phyloP scores from a whole-genome alignment of 306 rosid genomes.

The Boehmeria nivea region DNA sequence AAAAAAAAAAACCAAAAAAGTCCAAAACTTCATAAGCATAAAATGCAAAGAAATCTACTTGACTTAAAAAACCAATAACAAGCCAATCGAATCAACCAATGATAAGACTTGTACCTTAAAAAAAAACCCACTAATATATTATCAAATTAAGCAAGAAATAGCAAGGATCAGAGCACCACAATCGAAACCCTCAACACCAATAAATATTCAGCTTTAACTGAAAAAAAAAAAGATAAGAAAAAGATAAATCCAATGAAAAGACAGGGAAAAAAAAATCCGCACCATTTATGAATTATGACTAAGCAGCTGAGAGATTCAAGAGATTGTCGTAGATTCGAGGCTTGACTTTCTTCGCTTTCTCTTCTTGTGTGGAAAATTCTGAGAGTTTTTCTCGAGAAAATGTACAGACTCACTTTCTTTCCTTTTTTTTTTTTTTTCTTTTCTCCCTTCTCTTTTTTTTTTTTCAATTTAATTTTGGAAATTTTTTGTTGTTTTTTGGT shows the following conservation, averaged over 20 bases:
- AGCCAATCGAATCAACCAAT: constrained; percentile 23
- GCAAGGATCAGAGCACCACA: neutral
- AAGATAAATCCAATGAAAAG: neutral
- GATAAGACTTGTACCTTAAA: neutral
- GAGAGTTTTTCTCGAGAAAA: constrained; percentile 24
- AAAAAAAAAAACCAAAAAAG: too few species aligned
- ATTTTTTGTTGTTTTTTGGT: too few species aligned
- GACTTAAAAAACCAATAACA: constrained; percentile 8
- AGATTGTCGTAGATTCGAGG: constrained; percentile 19
- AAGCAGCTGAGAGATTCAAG: constrained; percentile 4
- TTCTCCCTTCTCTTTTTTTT: too few species aligned
- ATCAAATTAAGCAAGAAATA: constrained; percentile 9
- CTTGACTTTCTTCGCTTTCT: constrained; percentile 25
- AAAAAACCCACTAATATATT: constrained; percentile 15
- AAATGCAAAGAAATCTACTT: constrained; percentile 19
- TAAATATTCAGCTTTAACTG: constrained; percentile 1
- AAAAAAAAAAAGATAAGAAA: neutral
- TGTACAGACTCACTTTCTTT: neutral
- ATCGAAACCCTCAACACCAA: constrained; percentile 14
- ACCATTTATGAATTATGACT: constrained; percentile 29
- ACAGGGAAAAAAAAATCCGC: constrained; percentile 7
- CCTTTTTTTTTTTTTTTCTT: neutral
- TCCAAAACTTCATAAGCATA: too few species aligned
- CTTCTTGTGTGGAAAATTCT: constrained; percentile 12
- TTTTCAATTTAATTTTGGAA: too few species aligned